Conservation (phyloP, 345 rosid species). For the Citrus cavaleriei region DNA sequence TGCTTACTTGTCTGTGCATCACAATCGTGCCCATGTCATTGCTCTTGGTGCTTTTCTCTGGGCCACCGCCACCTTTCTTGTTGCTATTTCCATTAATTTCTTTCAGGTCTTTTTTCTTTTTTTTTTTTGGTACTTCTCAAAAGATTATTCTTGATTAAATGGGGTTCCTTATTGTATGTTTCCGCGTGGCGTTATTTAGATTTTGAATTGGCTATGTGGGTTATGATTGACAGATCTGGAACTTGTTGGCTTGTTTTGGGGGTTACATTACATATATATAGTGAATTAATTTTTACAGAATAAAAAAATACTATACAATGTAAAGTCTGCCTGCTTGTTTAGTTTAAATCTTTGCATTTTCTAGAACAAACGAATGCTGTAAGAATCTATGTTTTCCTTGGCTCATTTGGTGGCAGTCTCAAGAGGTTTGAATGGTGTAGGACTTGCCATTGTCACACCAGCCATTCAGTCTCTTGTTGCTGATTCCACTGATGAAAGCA, state of each 20-base stretch:
- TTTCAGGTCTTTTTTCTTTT: constrained; percentile 41
- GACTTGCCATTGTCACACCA: constrained; percentile 59
- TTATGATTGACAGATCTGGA: too few species aligned
- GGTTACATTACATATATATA: too few species aligned
- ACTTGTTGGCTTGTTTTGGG: too few species aligned
- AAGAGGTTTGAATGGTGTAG: constrained; percentile 69
- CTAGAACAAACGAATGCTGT: not conserved
- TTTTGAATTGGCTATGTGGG: too few species aligned
- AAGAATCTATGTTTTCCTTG: not conserved
- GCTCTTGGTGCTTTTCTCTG: constrained; percentile 68
- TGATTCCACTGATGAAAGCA: constrained; percentile 72
- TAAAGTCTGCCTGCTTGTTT: too few species aligned
- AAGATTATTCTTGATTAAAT: too few species aligned
- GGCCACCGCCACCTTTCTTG: constrained; percentile 68
- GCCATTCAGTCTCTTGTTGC: constrained; percentile 67
- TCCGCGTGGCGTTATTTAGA: too few species aligned
- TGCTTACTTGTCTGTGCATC: constrained; percentile 50
- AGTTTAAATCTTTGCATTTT: not conserved
- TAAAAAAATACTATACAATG: too few species aligned
- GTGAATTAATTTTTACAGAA: too few species aligned
- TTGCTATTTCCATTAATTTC: constrained; percentile 57
- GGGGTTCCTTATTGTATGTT: too few species aligned
- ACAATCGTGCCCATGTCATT: constrained; percentile 67
- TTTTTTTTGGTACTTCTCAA: not conserved
- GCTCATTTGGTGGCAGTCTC: constrained; percentile 53